A percentile compares a stretch with the other conserved stretches of the same genome.
phyloP scores from a whole-genome alignment of 2,329 filamentous ascomycete genomes.

The Penicillium sp. region DNA sequence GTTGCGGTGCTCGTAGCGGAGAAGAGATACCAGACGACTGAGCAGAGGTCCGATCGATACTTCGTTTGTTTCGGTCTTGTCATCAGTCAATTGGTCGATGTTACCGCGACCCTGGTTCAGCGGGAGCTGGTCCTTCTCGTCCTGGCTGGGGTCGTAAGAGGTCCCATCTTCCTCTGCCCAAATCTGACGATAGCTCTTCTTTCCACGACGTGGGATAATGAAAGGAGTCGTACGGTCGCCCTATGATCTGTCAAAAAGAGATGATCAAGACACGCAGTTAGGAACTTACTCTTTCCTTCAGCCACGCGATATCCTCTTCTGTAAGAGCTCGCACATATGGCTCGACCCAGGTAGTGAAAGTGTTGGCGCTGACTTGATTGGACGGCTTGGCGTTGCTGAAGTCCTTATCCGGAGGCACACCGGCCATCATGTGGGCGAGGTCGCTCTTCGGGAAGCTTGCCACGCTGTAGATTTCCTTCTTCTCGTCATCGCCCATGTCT shows the following conservation, averaged over 20 bases:
- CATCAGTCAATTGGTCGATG: constrained; percentile 85
- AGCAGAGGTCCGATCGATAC: constrained; percentile 87
- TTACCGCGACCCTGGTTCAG: constrained; percentile 81
- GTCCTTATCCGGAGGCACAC: constrained; percentile 88
- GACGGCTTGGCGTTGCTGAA: constrained; percentile 92
- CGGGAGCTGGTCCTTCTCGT: constrained; percentile 66
- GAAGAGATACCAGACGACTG: constrained; percentile 73
- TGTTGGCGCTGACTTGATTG: constrained; percentile 90
- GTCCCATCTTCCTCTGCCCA: constrained; percentile 94
- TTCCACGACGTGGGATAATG: constrained; percentile 79
- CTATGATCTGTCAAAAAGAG: constrained; percentile 28
- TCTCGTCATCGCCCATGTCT: constrained; percentile 81
- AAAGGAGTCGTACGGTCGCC: constrained; percentile 84
- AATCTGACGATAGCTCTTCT: constrained; percentile 81
- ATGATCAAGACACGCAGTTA: not conserved
- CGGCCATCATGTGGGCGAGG: constrained; percentile 80
- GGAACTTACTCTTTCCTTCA: constrained; percentile 70
- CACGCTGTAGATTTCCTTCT: constrained; percentile 85
- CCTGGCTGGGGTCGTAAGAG: constrained; percentile 67
- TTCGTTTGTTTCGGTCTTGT: constrained; percentile 83
- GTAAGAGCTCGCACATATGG: constrained; percentile 86
- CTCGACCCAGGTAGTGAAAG: constrained; percentile 90
- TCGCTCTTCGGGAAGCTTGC: constrained; percentile 78
- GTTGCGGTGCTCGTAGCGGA: constrained; percentile 69
- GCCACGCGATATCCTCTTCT: constrained; percentile 91